phyloP scores from a whole-genome alignment of 495 filamentous ascomycete species.

The Aspergillus heteromorphus region DNA sequence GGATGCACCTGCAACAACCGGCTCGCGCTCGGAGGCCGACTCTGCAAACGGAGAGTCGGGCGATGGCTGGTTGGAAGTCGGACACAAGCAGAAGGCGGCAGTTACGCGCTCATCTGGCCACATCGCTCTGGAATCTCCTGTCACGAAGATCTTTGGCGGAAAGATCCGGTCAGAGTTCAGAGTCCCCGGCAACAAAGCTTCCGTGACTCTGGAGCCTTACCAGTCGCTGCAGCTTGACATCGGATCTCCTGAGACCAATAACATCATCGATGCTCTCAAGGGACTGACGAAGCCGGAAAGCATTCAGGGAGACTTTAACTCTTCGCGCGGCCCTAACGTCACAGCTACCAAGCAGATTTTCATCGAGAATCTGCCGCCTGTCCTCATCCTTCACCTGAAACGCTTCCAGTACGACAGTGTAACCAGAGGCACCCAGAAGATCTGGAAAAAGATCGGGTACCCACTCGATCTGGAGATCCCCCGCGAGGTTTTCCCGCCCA shows the following conservation, averaged over 20 bases:
- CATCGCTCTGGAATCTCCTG: conserved; percentile 65
- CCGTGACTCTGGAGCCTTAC: conserved; percentile 87
- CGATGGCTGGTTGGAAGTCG: conserved; percentile 88
- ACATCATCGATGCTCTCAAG: conserved; percentile 87
- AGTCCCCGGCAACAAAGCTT: conserved; percentile 80
- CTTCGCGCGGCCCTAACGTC: conserved; percentile 68
- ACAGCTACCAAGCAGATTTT: conserved; percentile 88
- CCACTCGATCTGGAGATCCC: conserved; percentile 92
- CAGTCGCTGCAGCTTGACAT: conserved; percentile 96
- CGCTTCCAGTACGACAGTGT: conserved; percentile 91
- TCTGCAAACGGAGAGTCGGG: conserved; percentile 23
- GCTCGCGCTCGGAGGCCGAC: conserved; percentile 39
- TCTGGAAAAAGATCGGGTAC: conserved; percentile 97
- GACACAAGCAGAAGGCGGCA: conserved; percentile 80
- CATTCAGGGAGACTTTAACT: conserved; percentile 82
- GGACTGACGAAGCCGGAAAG: conserved; percentile 77
- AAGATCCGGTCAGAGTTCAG: conserved; percentile 85
- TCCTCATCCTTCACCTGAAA: conserved; percentile 92
- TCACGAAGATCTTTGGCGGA: conserved; percentile 92
- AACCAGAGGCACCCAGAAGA: conserved; percentile 86
- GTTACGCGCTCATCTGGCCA: conserved; percentile 84
- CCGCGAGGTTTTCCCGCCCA: conserved; percentile 79
- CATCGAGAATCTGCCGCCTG: conserved; percentile 87
- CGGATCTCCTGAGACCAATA: conserved; percentile 72
- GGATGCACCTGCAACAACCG: conserved; percentile 35